Percentiles rank a stretch among this genome's conserved stretches.
Evolutionary conservation across 805 yeast species (phyloP).

Genomic region (Ogataea thermomethanolica): DNA sequence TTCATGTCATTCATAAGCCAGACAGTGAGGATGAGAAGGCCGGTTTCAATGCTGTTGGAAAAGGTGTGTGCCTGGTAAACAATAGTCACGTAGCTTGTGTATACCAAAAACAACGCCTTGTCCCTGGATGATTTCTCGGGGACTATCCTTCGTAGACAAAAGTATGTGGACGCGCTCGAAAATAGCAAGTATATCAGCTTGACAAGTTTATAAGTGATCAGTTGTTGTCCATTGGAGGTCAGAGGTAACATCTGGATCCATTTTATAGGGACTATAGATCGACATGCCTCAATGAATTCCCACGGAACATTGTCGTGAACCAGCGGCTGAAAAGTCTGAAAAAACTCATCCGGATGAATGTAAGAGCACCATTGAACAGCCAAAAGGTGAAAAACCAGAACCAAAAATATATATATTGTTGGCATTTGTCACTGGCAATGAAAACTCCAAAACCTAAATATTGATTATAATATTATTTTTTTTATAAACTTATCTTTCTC

Average conservation of each 20-base stretch:
- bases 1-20: slow-evolving; percentile 42
- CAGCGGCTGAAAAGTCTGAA: slow-evolving; percentile 81
- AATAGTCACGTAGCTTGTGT: slow-evolving; percentile 66
- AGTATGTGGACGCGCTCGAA: slow-evolving; percentile 25
- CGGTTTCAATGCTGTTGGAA: slow-evolving; percentile 81
- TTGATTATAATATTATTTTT: too few species aligned
- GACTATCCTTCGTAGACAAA: slow-evolving; percentile 30
- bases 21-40: slow-evolving; percentile 47
- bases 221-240: slow-evolving; percentile 34
- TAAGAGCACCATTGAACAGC: slow-evolving; percentile 54
- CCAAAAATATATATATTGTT: too few species aligned
- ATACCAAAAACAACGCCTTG: slow-evolving; percentile 45
- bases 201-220: slow-evolving; percentile 48
- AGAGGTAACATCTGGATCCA: neutral
- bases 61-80: slow-evolving; percentile 83
- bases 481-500: slow-evolving; percentile 1
- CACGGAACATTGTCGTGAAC: slow-evolving; percentile 62
- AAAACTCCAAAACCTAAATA: too few species aligned
- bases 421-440: too few species aligned
- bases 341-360: slow-evolving; percentile 97
- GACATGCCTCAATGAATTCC: slow-evolving; percentile 67
- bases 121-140: slow-evolving; percentile 30
- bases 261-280: slow-evolving; percentile 72
- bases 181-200: slow-evolving; percentile 42
- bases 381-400: neutral